Conservation (phyloP, 805 yeast genomes). For the Sungouiozyma intestinalis region DNA sequence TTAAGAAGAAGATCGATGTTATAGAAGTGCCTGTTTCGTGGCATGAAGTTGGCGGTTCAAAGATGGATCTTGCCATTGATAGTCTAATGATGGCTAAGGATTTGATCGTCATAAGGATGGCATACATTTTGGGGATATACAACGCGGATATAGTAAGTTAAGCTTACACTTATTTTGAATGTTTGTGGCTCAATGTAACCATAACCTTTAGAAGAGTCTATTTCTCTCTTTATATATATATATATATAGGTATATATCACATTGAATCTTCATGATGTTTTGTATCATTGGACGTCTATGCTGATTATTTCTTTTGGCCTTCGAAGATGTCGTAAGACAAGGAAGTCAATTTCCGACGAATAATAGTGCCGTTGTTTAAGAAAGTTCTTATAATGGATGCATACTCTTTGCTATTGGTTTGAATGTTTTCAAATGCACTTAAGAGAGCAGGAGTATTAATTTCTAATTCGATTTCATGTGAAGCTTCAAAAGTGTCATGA, state of each 20-base stretch:
- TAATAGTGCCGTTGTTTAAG: conserved; percentile 47
- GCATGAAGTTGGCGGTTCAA: conserved; percentile 96
- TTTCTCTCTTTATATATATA: background rate
- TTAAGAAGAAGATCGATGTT: conserved; percentile 54
- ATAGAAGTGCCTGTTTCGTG: conserved; percentile 81
- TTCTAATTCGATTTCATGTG: conserved; percentile 43
- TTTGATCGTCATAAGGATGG: conserved; percentile 79
- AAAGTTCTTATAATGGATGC: conserved; percentile 49
- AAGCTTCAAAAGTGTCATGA: conserved; percentile 17
- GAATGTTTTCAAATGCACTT: conserved; percentile 31
- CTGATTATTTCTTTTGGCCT: conserved; percentile 24
- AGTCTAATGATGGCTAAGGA: conserved; percentile 90
- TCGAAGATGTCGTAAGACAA: conserved; percentile 28
- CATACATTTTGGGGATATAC: conserved; percentile 79
- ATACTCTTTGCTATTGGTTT: conserved; percentile 41
- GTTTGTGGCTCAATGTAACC: background rate
- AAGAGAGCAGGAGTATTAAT: conserved; percentile 36
- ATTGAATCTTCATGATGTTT: background rate
- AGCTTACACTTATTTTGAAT: background rate
- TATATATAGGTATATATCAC: background rate
- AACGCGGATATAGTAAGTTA: conserved; percentile 23
- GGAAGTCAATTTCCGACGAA: conserved; percentile 29
- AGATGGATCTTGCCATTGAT: conserved; percentile 85
- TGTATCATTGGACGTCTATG: background rate
- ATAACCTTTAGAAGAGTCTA: background rate